Evolutionary conservation across 257 asterid species (phyloP).

Genomic region (Buddleja alternifolia): DNA sequence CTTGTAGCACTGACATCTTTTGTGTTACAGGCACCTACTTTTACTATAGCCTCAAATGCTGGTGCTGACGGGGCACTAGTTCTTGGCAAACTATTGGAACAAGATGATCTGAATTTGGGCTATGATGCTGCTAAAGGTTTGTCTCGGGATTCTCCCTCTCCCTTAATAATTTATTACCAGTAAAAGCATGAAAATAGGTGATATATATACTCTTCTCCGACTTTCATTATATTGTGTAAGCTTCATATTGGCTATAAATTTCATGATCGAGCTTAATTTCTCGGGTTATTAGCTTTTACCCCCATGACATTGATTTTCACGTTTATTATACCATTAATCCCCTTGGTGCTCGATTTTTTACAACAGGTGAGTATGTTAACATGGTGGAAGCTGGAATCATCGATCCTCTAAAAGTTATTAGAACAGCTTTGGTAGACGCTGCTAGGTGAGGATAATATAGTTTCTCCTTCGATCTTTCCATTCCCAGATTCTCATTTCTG

Average conservation of each 20-base stretch:
- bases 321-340: background rate
- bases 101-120: conserved; percentile 71
- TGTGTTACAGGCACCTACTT: conserved; percentile 68
- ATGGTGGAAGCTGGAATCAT: conserved; percentile 86
- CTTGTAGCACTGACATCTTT: conserved; percentile 29
- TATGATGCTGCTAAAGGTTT: conserved; percentile 90
- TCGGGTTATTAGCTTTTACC: background rate
- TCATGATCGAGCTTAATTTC: background rate
- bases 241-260: background rate
- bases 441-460: conserved; percentile 54
- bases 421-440: conserved; percentile 83
- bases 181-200: background rate
- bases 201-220: too few relatives aligned
- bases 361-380: conserved; percentile 66
- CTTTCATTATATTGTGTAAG: background rate
- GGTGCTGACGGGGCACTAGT: conserved; percentile 74
- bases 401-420: conserved; percentile 77
- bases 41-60: conserved; percentile 82
- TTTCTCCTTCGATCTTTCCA: background rate
- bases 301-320: background rate
- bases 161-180: conserved; percentile 15
- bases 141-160: conserved; percentile 21
- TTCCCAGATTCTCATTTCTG: background rate
- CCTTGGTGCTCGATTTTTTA: background rate
- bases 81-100: conserved; percentile 78